Percentiles rank a stretch among this genome's conserved stretches.
Conservation (phyloP, 345 rosid genomes). For the Limnanthes douglasii region DNA sequence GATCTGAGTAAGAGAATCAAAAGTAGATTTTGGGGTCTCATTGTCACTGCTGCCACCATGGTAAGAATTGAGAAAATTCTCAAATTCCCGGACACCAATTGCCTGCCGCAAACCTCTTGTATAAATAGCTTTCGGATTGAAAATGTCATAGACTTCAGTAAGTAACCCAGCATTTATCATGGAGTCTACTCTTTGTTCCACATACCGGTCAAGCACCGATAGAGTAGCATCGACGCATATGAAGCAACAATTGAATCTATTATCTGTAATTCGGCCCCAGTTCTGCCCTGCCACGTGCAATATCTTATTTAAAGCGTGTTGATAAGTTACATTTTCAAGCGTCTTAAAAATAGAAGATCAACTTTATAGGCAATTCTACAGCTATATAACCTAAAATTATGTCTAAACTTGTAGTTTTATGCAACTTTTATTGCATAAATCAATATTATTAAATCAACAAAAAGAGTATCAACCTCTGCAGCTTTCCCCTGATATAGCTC, state of each 20-base stretch:
- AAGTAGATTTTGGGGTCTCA: conserved; percentile 7
- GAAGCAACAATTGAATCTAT: conserved; percentile 61
- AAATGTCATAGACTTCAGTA: conserved; percentile 60
- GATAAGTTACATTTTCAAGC: no score
- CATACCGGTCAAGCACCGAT: conserved; percentile 49
- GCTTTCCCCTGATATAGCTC: conserved; percentile 49
- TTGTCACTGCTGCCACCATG: conserved; percentile 8
- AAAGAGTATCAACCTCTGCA: conserved; percentile 44
- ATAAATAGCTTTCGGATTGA: conserved; percentile 42
- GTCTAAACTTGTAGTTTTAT: no score
- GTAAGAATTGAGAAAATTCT: conserved; percentile 31
- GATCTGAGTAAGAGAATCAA: conserved; percentile 7
- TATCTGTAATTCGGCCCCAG: conserved; percentile 64
- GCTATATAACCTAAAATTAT: no score
- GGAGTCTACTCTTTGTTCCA: conserved; percentile 66
- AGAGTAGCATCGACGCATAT: conserved; percentile 57
- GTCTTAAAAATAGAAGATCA: no score
- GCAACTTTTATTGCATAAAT: no score
- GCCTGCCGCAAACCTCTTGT: conserved; percentile 83
- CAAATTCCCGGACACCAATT: conserved; percentile 85
- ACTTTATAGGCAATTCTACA: no score
- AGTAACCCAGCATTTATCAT: conserved; percentile 81
- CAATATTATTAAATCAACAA: neutral
- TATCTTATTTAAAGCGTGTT: conserved; percentile 11
- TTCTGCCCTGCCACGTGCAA: conserved; percentile 77